phyloP scores from a whole-genome alignment of 768 basidiomycete species.

The Strobilomyces confusus region DNA sequence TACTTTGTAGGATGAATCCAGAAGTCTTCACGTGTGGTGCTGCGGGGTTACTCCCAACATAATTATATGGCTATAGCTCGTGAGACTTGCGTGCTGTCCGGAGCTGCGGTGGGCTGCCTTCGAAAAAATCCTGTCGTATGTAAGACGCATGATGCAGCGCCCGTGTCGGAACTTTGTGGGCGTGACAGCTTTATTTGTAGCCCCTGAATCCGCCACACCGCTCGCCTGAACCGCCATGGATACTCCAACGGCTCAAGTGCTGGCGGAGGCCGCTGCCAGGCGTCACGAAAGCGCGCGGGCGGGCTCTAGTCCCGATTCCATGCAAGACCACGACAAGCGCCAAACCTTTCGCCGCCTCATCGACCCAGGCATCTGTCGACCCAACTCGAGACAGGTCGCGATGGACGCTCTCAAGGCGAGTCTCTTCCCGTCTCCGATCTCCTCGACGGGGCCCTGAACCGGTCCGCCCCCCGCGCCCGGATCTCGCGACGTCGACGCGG shows the following conservation, averaged over 20 bases:
- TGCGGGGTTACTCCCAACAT: no score
- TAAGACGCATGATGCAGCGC: no score
- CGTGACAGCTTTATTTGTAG: not conserved
- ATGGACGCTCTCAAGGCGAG: conserved; percentile 60
- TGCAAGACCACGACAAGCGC: conserved; percentile 59
- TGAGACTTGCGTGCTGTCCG: no score
- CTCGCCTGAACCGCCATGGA: conserved; percentile 12
- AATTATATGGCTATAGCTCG: no score
- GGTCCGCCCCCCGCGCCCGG: not conserved
- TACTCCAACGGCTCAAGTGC: conserved; percentile 16
- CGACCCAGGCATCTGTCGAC: conserved; percentile 74
- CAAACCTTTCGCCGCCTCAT: conserved; percentile 72
- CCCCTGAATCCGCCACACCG: conserved; percentile 14
- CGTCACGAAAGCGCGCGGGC: conserved; percentile 12
- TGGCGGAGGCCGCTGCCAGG: conserved; percentile 30
- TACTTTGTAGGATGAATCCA: no score
- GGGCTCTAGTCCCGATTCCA: conserved; percentile 10
- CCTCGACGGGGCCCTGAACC: not conserved
- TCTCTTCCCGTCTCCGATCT: not conserved
- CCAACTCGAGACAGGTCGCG: conserved; percentile 60
- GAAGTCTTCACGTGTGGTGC: no score
- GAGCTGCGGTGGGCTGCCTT: no score
- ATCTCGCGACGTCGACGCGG: not conserved
- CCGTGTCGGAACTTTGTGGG: not conserved
- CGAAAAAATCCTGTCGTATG: no score